Conservation (phyloP, 257 asterid species). For the Leptodermis oblonga region DNA sequence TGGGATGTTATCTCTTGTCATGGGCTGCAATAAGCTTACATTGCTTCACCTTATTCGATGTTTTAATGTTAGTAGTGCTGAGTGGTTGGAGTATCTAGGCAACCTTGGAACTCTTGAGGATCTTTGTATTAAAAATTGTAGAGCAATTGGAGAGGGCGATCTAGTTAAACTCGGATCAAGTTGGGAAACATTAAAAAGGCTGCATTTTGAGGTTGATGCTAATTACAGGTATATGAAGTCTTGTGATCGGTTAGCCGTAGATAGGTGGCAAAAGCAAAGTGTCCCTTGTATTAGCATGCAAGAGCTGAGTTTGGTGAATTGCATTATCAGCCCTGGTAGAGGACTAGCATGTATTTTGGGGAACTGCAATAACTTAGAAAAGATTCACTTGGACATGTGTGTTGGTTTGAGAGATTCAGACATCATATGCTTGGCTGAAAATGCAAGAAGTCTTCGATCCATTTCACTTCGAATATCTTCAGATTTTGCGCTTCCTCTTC, state of each 20-base stretch:
- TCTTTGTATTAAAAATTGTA: slow-evolving; percentile 72
- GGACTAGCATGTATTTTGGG: slow-evolving; percentile 84
- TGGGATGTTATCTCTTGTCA: slow-evolving; percentile 66
- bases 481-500: slow-evolving; percentile 53
- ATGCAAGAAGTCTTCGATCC: slow-evolving; percentile 62
- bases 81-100: slow-evolving; percentile 86
- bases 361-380: slow-evolving; percentile 63
- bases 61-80: slow-evolving; percentile 52
- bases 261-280: slow-evolving; percentile 61
- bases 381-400: slow-evolving; percentile 67
- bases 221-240: slow-evolving; percentile 70
- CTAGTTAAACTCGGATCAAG: slow-evolving; percentile 57
- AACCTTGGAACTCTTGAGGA: slow-evolving; percentile 64
- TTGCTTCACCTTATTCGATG: slow-evolving; percentile 63
- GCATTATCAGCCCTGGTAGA: slow-evolving; percentile 72
- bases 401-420: slow-evolving; percentile 76
- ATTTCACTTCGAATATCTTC: slow-evolving; percentile 70
- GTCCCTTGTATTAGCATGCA: slow-evolving; percentile 63
- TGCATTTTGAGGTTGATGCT: slow-evolving; percentile 82
- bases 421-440: slow-evolving; percentile 51
- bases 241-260: slow-evolving; percentile 54
- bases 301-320: slow-evolving; percentile 69
- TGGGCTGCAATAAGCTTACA: slow-evolving; percentile 59
- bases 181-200: slow-evolving; percentile 52
- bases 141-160: slow-evolving; percentile 83